These are phyloP conservation scores for Phytophthora meadii DNA, from an alignment of 352 stramenopile genomes.

Conservation along the genomic window DNA sequence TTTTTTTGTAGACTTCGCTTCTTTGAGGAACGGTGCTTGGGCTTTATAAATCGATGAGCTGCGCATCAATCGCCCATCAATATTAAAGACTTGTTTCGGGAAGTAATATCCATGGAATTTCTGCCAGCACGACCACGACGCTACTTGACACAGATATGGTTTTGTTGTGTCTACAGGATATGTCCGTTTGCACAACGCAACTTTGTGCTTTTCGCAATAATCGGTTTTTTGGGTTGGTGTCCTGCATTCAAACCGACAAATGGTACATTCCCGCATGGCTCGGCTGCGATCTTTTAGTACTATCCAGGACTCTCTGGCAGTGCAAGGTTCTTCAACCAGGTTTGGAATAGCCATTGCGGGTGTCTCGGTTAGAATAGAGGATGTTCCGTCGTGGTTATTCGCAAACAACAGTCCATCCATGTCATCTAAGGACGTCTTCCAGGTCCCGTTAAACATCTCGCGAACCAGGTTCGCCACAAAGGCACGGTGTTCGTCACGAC, in stretches of 20 bases:
- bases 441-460: not conserved
- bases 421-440: not conserved
- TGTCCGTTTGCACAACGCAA: constrained; percentile 4
- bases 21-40: constrained; percentile 5
- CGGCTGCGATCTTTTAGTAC: not conserved
- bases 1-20: not conserved
- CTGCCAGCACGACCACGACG: constrained; percentile 4
- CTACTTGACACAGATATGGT: constrained; percentile 2
- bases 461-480: not conserved
- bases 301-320: constrained; percentile 1
- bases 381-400: not conserved
- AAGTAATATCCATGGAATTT: constrained; percentile 14
- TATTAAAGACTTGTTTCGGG: not conserved
- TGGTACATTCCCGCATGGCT: constrained; percentile 6
- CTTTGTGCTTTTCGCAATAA: constrained; percentile 4
- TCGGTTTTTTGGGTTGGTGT: constrained; percentile 5
- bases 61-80: constrained; percentile 1
- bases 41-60: constrained; percentile 7
- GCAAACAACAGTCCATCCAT: not conserved
- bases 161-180: constrained; percentile 1
- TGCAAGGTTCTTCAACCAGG: not conserved
- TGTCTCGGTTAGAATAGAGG: too few species aligned
- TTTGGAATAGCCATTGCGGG: too few species aligned
- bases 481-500: not conserved
- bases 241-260: constrained; percentile 9